Conservation (phyloP, 306 rosid species). For the Fagus sylvatica region DNA sequence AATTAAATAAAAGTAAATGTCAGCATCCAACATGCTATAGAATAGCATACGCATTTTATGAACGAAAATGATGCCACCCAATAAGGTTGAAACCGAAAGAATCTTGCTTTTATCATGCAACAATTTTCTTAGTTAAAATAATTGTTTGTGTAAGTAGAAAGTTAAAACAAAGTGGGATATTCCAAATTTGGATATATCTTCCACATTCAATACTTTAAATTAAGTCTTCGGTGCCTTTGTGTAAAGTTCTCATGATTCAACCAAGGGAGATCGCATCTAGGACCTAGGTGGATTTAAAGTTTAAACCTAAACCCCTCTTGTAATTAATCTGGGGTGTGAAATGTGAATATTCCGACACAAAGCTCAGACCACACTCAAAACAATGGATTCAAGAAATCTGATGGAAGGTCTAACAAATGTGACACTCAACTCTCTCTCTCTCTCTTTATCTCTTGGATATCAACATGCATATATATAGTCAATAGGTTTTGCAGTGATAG, state of each 20-base stretch:
- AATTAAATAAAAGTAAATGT: background rate
- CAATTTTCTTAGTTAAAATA: conserved; percentile 34
- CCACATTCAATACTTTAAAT: background rate
- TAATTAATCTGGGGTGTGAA: no score
- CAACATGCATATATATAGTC: no score
- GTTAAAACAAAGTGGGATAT: conserved; percentile 30
- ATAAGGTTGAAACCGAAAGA: conserved; percentile 48
- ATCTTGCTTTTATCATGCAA: conserved; percentile 41
- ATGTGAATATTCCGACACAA: no score
- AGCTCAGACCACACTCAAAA: no score
- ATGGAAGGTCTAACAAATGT: no score
- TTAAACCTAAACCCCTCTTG: no score
- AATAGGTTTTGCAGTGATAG: no score
- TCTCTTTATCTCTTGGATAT: no score
- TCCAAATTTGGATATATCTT: conserved; percentile 19
- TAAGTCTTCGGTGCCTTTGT: background rate
- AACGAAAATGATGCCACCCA: conserved; percentile 42
- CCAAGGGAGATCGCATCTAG: background rate
- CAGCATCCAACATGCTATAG: conserved; percentile 27
- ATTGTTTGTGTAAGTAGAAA: conserved; percentile 30
- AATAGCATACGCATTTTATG: conserved; percentile 20
- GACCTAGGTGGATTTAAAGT: no score
- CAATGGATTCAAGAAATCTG: no score
- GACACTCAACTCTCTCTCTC: no score
- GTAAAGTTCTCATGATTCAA: background rate